Evolutionary conservation across 78 protist genomes (phyloP), one percentile per base, ranked within the genome.

Genomic region (Pelomyxa schiedti): DNA sequence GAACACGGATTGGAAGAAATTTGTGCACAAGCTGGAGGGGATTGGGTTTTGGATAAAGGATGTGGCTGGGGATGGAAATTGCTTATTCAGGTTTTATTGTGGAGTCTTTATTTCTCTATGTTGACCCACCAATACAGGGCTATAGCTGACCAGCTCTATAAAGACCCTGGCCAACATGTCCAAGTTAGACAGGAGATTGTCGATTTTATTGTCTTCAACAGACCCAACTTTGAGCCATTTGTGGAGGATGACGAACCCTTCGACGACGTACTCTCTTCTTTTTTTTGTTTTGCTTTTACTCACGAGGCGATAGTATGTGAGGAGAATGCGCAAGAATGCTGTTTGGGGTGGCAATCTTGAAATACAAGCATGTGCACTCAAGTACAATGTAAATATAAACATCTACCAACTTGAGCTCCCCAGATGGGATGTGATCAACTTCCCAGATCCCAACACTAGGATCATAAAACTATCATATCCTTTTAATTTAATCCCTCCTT

Each of bases 41-140:
- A 36, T 53, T 2, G 86, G 80, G 38, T 69, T 81, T 4, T 39
- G 26, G 3, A 81, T 84, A 41, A 84, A 79, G 39, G 88, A 84
- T 76, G 88, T 84, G 29, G 81, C 88, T 35, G 88, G 88, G 28
- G 88, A 84, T 79, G 88, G 88, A 39, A 84, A 84, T 84, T 84
- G 88, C 68, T 32, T 84, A 63, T 84, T 84, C 74, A 40, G 74
- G 74, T 70, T n/a, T n/a, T n/a, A n/a, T n/a, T n/a, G n/a, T n/a
- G n/a, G 7, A 70, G 70, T 36, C n/a, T 53, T 7, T 64, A 7
- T 7, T 53, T 40, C 7, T 7, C 30, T 24, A 24, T 41, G 7
- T 8, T 8, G 36, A 24, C 6, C 30, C 4, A 70, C 4, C 40
- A 41, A 7, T 4, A 4, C 52, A 72, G 88, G 65, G 76, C 88